Evolutionary conservation across 768 basidiomycete species (phyloP), one percentile per base, ranked within the genome.

Genomic region (Mycena albidolilacea): DNA sequence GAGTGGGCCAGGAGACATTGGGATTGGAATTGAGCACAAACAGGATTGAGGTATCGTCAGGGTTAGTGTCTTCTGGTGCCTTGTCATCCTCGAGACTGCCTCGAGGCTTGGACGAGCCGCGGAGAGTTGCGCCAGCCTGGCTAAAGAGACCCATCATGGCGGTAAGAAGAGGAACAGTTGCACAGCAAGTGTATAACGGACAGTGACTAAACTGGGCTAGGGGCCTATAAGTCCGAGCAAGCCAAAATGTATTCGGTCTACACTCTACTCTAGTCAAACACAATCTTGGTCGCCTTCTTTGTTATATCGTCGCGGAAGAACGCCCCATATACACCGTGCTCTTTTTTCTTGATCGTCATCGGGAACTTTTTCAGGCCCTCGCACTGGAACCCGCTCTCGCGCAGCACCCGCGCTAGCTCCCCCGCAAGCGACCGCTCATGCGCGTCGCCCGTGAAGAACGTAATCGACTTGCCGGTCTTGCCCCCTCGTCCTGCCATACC

Each of bases 301-400:
- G 88, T 85, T 39, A 91, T 90, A 74, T 92, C 91, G 75, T 94
- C 91, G 68, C 92, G 82, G 82, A 88, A 96, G 82, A 95, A 96
- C 7, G 93, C 94, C 6, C 97, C 97, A 77, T 98, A 98, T 52
- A 90, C 93, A 21, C 95, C 85, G 78, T 98, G 97, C 77, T 93
- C 90, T 87, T 91, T 95, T 88, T 99, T 99, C 87, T 97, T 98
- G 85, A 99, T 96, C 70, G 97, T 95, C 89, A 97, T 95, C 63
- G 96, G 96, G 87, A 98, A 98, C 78, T 92, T 91, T 70, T 92
- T 90, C 83, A 98, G 85, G 7, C 83, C 91, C 75, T 93, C 90
- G 60, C 92, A 89, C 69, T 93, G 90, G 74, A 94, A 95, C 39
- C 93, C 95, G 57, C 93, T 93, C 81, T 99, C 98, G 64, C 93